Conservation (phyloP, 371 early-diverging fungal species). For the Rhizopus delemar region DNA sequence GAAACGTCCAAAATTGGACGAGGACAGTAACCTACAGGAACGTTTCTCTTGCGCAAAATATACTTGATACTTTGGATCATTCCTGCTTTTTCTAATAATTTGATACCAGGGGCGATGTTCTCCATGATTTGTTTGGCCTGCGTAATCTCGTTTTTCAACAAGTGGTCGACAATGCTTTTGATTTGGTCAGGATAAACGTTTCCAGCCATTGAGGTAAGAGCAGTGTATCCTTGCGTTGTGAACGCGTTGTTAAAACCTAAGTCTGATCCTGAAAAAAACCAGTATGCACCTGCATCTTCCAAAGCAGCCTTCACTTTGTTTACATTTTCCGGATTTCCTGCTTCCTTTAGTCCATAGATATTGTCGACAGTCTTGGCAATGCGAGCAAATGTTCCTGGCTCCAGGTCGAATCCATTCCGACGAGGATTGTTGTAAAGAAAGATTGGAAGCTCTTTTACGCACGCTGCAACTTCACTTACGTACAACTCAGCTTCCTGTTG, state of each 20-base stretch:
- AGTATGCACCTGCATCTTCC: conserved; percentile 1
- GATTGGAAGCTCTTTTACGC: conserved; percentile 19
- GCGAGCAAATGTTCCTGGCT: conserved; percentile 27
- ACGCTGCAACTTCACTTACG: conserved; percentile 21
- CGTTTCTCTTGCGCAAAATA: conserved; percentile 27
- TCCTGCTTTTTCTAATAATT: conserved; percentile 19
- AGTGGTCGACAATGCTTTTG: conserved; percentile 9
- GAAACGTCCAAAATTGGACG: conserved; percentile 28
- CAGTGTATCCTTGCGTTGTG: conserved; percentile 22
- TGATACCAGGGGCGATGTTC: conserved; percentile 9
- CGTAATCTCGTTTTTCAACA: conserved; percentile 11
- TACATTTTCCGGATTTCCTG: conserved; percentile 25
- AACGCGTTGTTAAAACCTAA: conserved; percentile 12
- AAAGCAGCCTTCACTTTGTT: conserved; percentile 17
- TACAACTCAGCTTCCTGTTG: conserved; percentile 28
- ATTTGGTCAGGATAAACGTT: conserved; percentile 24
- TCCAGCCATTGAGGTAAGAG: conserved; percentile 29
- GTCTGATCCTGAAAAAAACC: conserved; percentile 25
- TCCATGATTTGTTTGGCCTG: conserved; percentile 18
- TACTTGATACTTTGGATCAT: conserved; percentile 28
- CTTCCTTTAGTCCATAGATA: conserved; percentile 29
- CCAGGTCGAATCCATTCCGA: conserved; percentile 24
- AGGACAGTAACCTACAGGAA: conserved; percentile 30
- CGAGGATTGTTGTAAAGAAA: conserved; percentile 37
- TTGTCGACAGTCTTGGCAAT: conserved; percentile 11